These are phyloP conservation scores for Eruca vesicaria DNA, from an alignment of 441 rosid genomes.

Conservation along the genomic window DNA sequence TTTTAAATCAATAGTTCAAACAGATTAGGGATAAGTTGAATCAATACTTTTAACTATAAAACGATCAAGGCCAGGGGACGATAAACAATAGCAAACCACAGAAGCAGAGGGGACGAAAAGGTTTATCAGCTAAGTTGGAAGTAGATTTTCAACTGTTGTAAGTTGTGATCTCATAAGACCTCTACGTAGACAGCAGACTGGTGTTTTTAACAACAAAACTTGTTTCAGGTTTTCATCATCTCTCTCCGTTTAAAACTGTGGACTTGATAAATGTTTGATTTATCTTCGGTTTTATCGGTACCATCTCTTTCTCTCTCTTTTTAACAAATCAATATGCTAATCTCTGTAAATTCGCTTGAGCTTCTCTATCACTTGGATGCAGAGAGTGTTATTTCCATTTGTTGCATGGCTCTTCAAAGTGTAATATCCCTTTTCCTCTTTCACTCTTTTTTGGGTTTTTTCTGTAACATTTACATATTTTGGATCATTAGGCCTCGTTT, in stretches of 20 bases:
- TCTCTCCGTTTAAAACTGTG: no score
- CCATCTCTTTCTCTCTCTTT: neutral
- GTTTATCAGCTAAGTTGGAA: no score
- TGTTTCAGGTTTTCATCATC: neutral
- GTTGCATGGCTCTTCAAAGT: neutral
- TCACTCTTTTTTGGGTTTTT: neutral
- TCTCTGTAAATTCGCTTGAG: neutral
- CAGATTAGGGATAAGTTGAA: no score
- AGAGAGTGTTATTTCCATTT: neutral
- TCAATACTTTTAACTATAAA: no score
- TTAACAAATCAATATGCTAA: neutral
- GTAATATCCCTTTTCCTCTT: neutral
- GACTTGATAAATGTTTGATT: neutral
- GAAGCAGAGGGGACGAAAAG: no score
- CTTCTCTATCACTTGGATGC: neutral
- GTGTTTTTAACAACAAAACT: neutral
- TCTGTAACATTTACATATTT: neutral
- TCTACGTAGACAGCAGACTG: neutral
- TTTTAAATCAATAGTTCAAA: no score
- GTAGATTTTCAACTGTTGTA: no score
- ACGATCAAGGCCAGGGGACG: no score
- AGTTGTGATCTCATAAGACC: no score
- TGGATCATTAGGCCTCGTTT: neutral
- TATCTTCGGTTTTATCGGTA: neutral
- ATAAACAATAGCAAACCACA: no score